phyloP scores from a whole-genome alignment of 495 filamentous ascomycete genomes.

The Neurospora sp. region DNA sequence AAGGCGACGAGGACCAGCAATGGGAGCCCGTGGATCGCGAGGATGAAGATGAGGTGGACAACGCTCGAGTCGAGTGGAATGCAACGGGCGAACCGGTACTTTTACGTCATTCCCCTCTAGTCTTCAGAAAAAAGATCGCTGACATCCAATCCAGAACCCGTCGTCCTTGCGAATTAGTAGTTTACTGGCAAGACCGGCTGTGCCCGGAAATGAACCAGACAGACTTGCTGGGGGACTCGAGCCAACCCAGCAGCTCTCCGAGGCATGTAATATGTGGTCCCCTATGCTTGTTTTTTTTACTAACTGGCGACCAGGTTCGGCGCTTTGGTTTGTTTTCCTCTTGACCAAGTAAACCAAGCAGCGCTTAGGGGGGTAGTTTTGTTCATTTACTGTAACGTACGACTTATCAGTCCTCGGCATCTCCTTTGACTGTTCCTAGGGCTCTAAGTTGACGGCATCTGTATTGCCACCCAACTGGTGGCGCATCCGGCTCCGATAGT shows the following conservation, averaged over 20 bases:
- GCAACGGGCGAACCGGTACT: constrained; percentile 47
- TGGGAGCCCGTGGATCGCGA: constrained; percentile 76
- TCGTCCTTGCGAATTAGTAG: constrained; percentile 28
- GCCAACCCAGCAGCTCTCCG: constrained; percentile 57
- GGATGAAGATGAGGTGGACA: constrained; percentile 56
- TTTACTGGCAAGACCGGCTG: constrained; percentile 20
- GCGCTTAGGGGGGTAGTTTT: not conserved
- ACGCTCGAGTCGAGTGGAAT: constrained; percentile 64
- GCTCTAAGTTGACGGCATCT: constrained; percentile 1
- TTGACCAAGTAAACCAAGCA: constrained; percentile 3
- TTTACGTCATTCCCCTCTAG: not conserved
- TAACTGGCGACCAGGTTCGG: constrained; percentile 32
- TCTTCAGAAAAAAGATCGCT: constrained; percentile 6
- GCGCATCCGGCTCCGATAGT: constrained; percentile 76
- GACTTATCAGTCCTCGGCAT: not conserved
- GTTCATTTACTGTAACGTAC: not conserved
- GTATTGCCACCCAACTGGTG: constrained; percentile 66
- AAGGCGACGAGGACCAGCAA: constrained; percentile 56
- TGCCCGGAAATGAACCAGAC: constrained; percentile 16
- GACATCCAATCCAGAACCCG: constrained; percentile 20
- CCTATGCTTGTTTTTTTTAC: constrained; percentile 1
- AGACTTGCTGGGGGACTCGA: constrained; percentile 34
- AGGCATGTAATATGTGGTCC: constrained; percentile 27
- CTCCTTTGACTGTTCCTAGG: not conserved
- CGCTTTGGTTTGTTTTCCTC: constrained; percentile 40